Evolutionary conservation across 164 flowering plant species (phyloP).

Genomic region (Sextonia rubra): DNA sequence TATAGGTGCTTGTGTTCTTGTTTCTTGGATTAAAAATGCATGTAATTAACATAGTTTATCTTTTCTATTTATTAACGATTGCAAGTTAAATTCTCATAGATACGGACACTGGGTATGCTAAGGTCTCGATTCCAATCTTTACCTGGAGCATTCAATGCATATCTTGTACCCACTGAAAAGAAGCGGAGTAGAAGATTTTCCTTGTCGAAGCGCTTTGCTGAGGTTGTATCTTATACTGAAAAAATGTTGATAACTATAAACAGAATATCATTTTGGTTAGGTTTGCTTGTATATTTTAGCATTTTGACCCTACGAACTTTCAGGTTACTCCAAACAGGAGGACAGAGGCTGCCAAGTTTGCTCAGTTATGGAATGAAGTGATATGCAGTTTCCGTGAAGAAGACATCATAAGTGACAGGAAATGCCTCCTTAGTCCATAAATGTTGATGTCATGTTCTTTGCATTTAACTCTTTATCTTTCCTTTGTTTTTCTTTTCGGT

Average conservation of each 20-base stretch:
- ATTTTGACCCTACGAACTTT: conserved; percentile 6
- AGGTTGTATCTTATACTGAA: conserved; percentile 37
- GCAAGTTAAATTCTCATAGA: conserved; percentile 33
- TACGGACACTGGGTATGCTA: conserved; percentile 89
- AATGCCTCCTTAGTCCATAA: conserved; percentile 28
- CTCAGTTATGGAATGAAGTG: conserved; percentile 96
- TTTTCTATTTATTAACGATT: no score
- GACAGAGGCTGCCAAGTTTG: conserved; percentile 96
- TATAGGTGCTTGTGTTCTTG: no score
- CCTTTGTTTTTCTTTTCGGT: neutral
- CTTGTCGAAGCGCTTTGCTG: conserved; percentile 64
- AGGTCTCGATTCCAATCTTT: conserved; percentile 91
- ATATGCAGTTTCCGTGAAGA: conserved; percentile 92
- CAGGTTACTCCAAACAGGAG: conserved; percentile 77
- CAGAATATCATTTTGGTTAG: neutral
- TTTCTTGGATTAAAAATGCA: neutral
- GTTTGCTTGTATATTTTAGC: conserved; percentile 7
- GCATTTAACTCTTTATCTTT: neutral
- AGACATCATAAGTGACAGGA: conserved; percentile 93
- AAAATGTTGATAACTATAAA: neutral
- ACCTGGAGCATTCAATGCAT: conserved; percentile 92
- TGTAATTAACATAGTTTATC: neutral
- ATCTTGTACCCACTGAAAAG: conserved; percentile 79
- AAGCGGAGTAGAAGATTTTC: conserved; percentile 59
- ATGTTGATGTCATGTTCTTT: neutral